Evolutionary conservation across 1,284 basidiomycete genomes (phyloP), one percentile per base, ranked within the genome.

Genomic region (Mrakiaceae sp.): DNA sequence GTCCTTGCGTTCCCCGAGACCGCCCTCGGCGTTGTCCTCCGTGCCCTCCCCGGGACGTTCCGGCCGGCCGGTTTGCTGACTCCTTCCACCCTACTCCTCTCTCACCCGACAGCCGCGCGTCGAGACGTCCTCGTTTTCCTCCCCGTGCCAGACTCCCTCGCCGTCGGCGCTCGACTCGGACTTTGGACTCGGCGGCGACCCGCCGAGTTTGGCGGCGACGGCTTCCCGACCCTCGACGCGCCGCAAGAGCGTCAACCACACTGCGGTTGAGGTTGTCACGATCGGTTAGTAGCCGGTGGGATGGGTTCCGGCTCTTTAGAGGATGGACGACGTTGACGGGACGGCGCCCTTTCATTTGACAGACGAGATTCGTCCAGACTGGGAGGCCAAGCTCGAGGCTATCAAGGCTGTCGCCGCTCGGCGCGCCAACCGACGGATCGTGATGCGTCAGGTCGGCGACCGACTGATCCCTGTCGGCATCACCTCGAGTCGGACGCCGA

Each of bases 381-480:
- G 93, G 92, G 90, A 96, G 78, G 82, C 84, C 48, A 95, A 97
- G 76, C 78, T 95, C 52, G 89, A 92, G 67, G 85, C 88, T 60
- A 87, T 96, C 64, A 85, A 88, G 69, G 88, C 92, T 64, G 85
- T 89, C 58, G 91, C 92, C 50, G 83, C 88, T 50, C 83, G 94
- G 67, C 83, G 92, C 58, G 95, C 96, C 14, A 95, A 96, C 72
- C 82, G 95, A 70, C 83, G 96, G 49, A 96, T 98, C 73, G 89
- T 99, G 64, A 98, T 99, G 92, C 86, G 96, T 56, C 93, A 98
- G 75, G 92, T 98, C 39, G 96, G 96, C 56, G 96, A 98, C 75
- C 84, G 93, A 14, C 85, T 99, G 56, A 90, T 99, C 63, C 95
- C 95, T 39, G 89, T 99, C 48, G 95, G 95, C 42, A 90, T 97